Percentiles rank a stretch among this genome's conserved stretches.
Conservation (phyloP, 2,329 filamentous ascomycete species). For the Talaromyces sp. region DNA sequence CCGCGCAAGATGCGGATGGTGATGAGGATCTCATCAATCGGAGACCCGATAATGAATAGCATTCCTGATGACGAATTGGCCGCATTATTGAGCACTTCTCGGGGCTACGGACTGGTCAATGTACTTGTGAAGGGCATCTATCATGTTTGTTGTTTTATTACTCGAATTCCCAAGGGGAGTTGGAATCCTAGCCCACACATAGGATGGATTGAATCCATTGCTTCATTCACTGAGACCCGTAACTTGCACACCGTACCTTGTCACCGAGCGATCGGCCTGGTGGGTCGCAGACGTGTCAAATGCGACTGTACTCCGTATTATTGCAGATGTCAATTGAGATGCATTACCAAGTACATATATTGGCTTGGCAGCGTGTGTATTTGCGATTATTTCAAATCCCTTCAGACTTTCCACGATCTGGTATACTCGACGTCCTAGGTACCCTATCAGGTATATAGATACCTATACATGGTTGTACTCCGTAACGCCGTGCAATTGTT, state of each 20-base stretch:
- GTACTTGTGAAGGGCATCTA: neutral
- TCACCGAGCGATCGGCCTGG: slow-evolving; percentile 10
- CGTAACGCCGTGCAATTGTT: no score
- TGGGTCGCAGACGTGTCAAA: slow-evolving; percentile 28
- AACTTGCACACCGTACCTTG: slow-evolving; percentile 13
- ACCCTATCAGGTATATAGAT: no score
- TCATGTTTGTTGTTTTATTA: neutral
- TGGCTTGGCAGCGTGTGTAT: neutral
- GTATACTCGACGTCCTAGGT: no score
- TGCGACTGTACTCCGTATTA: slow-evolving; percentile 4
- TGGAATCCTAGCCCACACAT: neutral
- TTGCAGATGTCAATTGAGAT: slow-evolving; percentile 8
- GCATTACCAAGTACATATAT: neutral
- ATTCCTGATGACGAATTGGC: neutral
- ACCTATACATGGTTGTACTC: no score
- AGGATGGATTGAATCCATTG: neutral
- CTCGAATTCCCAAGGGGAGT: neutral
- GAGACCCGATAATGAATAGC: slow-evolving; percentile 32
- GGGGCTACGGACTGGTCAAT: neutral
- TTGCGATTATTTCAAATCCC: neutral
- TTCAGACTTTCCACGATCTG: no score
- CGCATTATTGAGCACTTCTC: neutral
- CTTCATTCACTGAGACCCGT: neutral
- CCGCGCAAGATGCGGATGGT: slow-evolving; percentile 32
- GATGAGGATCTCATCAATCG: slow-evolving; percentile 42